Evolutionary conservation across 2,329 filamentous ascomycete genomes (phyloP).

Genomic region (Reticulascus tulasneorum): DNA sequence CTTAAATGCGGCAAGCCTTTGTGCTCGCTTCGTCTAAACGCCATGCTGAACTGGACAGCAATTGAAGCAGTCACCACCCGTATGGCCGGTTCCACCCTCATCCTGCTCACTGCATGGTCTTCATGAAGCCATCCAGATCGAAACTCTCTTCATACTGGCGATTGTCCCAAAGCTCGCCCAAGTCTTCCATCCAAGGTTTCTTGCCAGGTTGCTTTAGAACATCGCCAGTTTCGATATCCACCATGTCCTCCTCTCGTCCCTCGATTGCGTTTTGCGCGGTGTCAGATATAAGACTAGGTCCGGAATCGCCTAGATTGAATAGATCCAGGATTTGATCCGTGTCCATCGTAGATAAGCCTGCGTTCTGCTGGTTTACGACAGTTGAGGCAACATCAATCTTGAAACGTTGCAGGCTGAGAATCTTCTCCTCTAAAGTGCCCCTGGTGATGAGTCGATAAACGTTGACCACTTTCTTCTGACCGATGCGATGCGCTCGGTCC

Average conservation of each 20-base stretch:
- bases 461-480: conserved; percentile 99
- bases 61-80: no score
- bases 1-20: no score
- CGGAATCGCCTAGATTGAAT: conserved; percentile 83
- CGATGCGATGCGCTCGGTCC: conserved; percentile 96
- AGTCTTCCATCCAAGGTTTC: conserved; percentile 90
- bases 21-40: no score
- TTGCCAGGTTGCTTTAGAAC: conserved; percentile 93
- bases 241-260: conserved; percentile 76
- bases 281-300: conserved; percentile 60
- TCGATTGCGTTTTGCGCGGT: conserved; percentile 55
- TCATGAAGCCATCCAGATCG: conserved; percentile 90
- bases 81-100: no score
- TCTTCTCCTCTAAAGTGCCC: conserved; percentile 97
- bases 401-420: conserved; percentile 94
- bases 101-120: conserved; percentile 69
- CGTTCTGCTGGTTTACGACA: conserved; percentile 98
- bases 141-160: conserved; percentile 98
- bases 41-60: no score
- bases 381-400: conserved; percentile 98
- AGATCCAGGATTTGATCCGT: conserved; percentile 97
- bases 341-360: conserved; percentile 90
- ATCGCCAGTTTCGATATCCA: conserved; percentile 88
- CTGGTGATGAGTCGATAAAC: conserved; percentile 95
- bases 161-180: conserved; percentile 96